Base-by-base conservation (phyloP, 1,284 basidiomycete species). In the Cryptococcus sp. region DNA sequence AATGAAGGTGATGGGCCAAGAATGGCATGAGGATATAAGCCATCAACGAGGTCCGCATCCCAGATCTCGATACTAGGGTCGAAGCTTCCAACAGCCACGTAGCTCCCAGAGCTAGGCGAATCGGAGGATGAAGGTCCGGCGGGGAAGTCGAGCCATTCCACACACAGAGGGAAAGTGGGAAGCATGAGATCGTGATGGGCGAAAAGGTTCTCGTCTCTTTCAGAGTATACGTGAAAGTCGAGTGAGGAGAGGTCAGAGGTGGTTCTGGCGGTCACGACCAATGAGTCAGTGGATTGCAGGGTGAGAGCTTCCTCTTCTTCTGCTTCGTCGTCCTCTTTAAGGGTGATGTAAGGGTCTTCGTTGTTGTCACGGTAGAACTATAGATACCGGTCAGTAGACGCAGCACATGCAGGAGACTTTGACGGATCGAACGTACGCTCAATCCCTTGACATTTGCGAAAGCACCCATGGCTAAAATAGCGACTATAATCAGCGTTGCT, bases 11-110 rank as follows among this genome's bases (percentile, higher is more conserved):
- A 66, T 0, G 73, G 86, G 11, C 96, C 96, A 25, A 99, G 86
- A 55, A 99, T 87, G 58, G 89, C 88, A 64, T 90, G 86, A 0
- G 96, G 96, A 75, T 96, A 99, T 82, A 98, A 88, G 11, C 91
- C 88, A 71, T 99, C 96, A 54, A 99, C 84, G 23, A 89, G 83
- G 75, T 99, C 94, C 65, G 98, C 84, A 46, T 91, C 93, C 93
- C 95, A 99, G 67, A 99, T 93, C 79, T 99, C 96, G 68, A 99
- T 98, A 72, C 95, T 93, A 16, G 95, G 95, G 68, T 99, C 95
- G 67, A 99, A 88, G 3, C 93, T 95, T 11, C 94, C 95, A 16
- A 99, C 94, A 1, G 96, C 96, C 65, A 99, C 88, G 76, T 90
- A 98, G 79, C 89, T 96, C 35, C 95, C 95, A 11, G 72, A 61